phyloP scores from a whole-genome alignment of 2,329 filamentous ascomycete species.

The Chaetothyriales sp. region DNA sequence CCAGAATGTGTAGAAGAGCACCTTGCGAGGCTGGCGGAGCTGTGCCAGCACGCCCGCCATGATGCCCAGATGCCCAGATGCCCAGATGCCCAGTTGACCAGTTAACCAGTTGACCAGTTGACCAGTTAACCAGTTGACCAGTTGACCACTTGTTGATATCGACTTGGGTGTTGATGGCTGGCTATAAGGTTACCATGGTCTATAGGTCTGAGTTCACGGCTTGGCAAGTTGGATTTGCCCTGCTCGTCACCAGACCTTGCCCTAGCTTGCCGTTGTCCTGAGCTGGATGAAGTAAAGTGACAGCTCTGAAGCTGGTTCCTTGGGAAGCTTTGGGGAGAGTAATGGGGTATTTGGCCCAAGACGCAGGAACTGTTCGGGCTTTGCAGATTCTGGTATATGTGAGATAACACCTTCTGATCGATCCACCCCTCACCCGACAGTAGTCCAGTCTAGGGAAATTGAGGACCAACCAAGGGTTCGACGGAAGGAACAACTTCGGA shows the following conservation, averaged over 20 bases:
- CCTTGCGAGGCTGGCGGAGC: conserved; percentile 39
- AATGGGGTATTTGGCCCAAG: conserved; percentile 37
- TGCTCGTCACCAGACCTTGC: no score
- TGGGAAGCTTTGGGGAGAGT: conserved; percentile 31
- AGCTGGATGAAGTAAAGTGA: background rate
- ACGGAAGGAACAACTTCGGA: no score
- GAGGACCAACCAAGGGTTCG: background rate
- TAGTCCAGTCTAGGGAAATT: background rate
- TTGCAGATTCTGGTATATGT: background rate
- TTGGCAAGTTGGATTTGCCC: background rate
- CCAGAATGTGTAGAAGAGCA: conserved; percentile 69
- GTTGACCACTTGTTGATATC: background rate
- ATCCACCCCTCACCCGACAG: background rate
- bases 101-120: background rate
- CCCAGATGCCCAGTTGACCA: no score
- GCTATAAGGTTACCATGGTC: background rate
- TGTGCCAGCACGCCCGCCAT: conserved; percentile 1
- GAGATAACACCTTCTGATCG: background rate
- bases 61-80: background rate
- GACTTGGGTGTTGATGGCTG: background rate
- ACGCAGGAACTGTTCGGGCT: background rate
- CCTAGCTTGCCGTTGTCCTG: no score
- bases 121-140: background rate
- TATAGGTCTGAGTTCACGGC: background rate
- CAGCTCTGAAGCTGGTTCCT: background rate